Base-by-base conservation (phyloP, 2,329 filamentous ascomycete species). In the Paramyrothecium sp. region DNA sequence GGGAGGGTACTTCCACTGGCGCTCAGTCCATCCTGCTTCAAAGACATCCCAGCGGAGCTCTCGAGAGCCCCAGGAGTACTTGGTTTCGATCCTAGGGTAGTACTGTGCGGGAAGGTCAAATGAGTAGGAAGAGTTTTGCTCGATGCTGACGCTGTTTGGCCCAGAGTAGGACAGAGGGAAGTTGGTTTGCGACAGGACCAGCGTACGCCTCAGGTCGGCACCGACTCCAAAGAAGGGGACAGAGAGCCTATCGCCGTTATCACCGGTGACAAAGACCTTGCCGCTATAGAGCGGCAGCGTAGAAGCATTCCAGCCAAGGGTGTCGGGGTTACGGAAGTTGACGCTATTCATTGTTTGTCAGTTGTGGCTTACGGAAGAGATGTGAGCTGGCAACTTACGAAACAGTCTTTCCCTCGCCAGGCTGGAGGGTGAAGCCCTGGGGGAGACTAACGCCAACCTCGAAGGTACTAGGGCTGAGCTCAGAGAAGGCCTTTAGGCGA, bases 201-300 rank as follows among this genome's bases (percentile, higher is more conserved):
- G 26, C 5, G 13, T 17, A 44, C n/a, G 13, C 13, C 13, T 46
- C 7, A 44, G 19, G 3, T 51, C 44, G 4, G 11, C 56, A 22
- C 54, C 26, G 2, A 44, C 13, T 17, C 38, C 38, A 7, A 44
- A 44, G 56, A 74, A 74, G 0, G 70, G 71, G 2, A 74, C 60
- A 1, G 64, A 65, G 1, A 74, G 64, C 10, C 63, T 50, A 46
- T 74, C 73, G 13, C 66, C 65, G 23, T 69, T 69, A 21, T 63
- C 65, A 17, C 65, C 66, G 2, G 60, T 60, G 34, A 75, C 56
- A 17, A 69, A 56, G 20, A 74, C 63, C 58, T 71, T 71, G 41
- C 73, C 73, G 49, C 69, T 71, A 59, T 74, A 74, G 7, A 72
- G 60, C 7, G 71, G 71, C 54, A 74, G 51, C 26, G 53, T 12